Base-by-base conservation (phyloP, 106 monocot species). In the Narthecium ossifragum region DNA sequence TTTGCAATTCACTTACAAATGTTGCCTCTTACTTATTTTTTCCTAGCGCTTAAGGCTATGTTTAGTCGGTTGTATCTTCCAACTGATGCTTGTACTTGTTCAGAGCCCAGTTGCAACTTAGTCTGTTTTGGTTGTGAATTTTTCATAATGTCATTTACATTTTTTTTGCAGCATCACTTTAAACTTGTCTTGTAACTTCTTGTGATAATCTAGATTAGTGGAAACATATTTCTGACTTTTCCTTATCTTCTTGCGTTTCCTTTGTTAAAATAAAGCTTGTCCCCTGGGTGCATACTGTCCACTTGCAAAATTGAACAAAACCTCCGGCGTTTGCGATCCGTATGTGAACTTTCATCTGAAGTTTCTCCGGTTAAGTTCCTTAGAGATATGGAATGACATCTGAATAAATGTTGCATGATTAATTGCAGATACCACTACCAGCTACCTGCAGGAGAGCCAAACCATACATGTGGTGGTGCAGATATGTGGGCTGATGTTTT, bases 261-360 rank as follows among this genome's bases (percentile, higher is more conserved):
- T 49, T 30, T 68, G 29, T 41, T 53, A 18, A 65, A 54, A 39
- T 69, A 57, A 63, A 93, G 93, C 93, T 61, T 93, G 93, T 68
- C 93, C 93, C 4, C 59, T 96, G 32, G 96, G 96, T 23, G 65
- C 96, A 40, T 90, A 84, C 66, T 96, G 96, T 63, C 96, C 93
- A 24, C 68, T 66, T 40, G 85, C 74, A 45, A 77, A 57, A 27
- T 53, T 89, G 38, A 89, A 88, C 54, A 76, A 39, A 25, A 82
- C 81, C 21, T 78, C 81, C 39, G 93, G 93, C 38, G 48, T 75
- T 59, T 93, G 93, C 73, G 82, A 88, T 56, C 93, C 93, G 93
- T 93, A 80, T 88, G 93, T 46, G 26, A 39, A 28, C 47, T 68
- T 10, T 64, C 7, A 17, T 48, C 2, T 20, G 2, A 2, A 26